Base-by-base conservation (phyloP, 2,329 filamentous ascomycete genomes). In the Fusarium marasasianum region DNA sequence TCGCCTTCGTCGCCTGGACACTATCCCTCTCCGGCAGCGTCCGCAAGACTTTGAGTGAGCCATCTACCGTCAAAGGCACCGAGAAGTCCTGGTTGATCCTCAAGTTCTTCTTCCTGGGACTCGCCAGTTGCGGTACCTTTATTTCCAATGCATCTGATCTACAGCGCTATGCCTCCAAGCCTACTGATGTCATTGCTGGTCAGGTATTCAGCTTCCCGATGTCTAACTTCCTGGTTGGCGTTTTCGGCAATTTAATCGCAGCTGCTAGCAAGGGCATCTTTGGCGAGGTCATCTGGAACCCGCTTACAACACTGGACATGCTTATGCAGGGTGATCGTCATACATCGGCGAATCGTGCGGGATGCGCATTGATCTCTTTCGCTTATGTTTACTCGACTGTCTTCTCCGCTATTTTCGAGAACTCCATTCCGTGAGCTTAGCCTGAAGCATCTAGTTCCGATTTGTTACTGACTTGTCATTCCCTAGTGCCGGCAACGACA, bases 21-120 rank as follows among this genome's bases (percentile, higher is more conserved):
- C 33, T 66, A 5, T 66, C 50, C 1, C 10, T 51, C 20, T 38
- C 64, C 0, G 64, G 64, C 5, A 44, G 26, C 10, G 43, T 66
- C 6, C 64, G 20, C 5, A 66, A 59, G 13, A 66, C 64, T 0
- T 11, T 66, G 17, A 20, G 24, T 9, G 64, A 66, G 17, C 64
- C 64, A 0, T 33, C 64, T 0, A 66, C 50, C 6, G 15, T 66
- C 6, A 4, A 50, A 1, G 64, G 64, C 3, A 50, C 64, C 0
- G 61, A 66, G 6, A 66, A 66, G 43, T 66, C 64, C 0, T 66
- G 64, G 64, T 18, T 66, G 31, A 66, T 66, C n/a, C 61, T 66
- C n/a, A 66, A 44, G 43, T 66, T 66, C 31, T 66, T 66, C 44
- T 66, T 66, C 6, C 5, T 66, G 0, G 64, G 64, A 10, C 64